Base-by-base conservation (phyloP, 345 rosid genomes). In the Rhizophora mangle region DNA sequence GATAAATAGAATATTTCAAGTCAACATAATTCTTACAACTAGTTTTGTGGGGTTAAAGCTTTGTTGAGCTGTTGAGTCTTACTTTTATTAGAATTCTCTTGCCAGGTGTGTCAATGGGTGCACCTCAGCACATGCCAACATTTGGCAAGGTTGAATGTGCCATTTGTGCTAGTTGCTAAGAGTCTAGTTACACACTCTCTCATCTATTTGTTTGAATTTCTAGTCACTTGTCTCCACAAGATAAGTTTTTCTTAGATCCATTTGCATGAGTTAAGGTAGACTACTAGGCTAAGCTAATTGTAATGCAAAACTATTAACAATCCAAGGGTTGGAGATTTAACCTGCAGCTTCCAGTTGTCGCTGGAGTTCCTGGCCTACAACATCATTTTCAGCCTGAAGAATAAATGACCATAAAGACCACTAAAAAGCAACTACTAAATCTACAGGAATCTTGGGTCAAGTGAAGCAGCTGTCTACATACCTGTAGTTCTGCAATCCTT, bases 311-410 rank as follows among this genome's bases (percentile, higher is more conserved):
- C 21, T 16, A 32, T 27, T 53, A 64, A 52, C 18, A 59, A 59
- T 36, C 15, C 2, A 8, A 49, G 47, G 24, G 53, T 43, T 54
- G 11, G 32, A 60, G 60, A 75, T 31, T 13, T 71, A 69, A 95
- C 99, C 93, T 47, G 96, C 96, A 78, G 98, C 96, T 80, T 92
- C 99, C 47, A 95, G 82, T 81, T 95, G 97, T 79, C 77, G 83
- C 76, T 92, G 96, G 70, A 92, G 96, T 76, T 95, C 94, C 78
- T 86, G 96, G 61, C 98, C 96, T 21, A 86, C 80, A 60, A 67
- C 77, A 80, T 95, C 97, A 61, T 95, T 92, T 74, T 92, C 96
- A 31, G 82, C 83, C 97, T 91, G 73, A 59, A 71, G 62, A 74
- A n/a, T n/a, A 24, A 31, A 24, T 57, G 52, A 13, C 22, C 36